Evolutionary conservation across 495 filamentous ascomycete genomes (phyloP), one percentile per base, ranked within the genome.

Genomic region (Podospora comata): DNA sequence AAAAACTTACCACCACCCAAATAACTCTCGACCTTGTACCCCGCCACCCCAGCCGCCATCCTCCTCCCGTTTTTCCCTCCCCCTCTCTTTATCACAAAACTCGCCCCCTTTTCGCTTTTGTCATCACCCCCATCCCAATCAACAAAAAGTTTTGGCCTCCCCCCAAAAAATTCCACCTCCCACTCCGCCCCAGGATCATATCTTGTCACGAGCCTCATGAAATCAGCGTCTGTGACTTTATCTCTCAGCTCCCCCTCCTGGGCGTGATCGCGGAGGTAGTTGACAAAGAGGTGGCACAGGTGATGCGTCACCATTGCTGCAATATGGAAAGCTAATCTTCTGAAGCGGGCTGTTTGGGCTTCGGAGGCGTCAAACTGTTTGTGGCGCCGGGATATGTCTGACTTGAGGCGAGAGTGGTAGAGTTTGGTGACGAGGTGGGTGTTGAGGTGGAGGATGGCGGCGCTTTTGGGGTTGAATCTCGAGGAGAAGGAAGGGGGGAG

Each of bases 101-200:
- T 71, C 56, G 65, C 32, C 4, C 70, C 72, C 2, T 28, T 30
- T 15, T 69, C 67, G 4, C 48, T 62, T 26, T 68, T 69, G 18
- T 58, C 59, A 6, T 69, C 28, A 39, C 26, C 0, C 62, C 39
- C 67, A 27, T 30, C 48, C 20, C 56, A 56, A 59, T 73, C 69
- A 32, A 70, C 64, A 56, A 74, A 74, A 65, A 74, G 60, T 60
- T 71, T 74, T 0, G 64, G 65, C 3, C 72, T 39, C 5, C 72
- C 72, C 23, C 72, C 72, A 44, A 74, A 74, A 67, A 74, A 74
- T 6, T 68, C 67, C 5, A 65, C 55, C 65, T 74, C 70, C 39
- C 69, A 74, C 65, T 71, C 72, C 19, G 67, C 65, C 23, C 72
- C 72, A 0, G 67, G 65, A 60, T 74, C 72, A 30, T 71, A 70